phyloP scores from a whole-genome alignment of 108 stramenopile species.

The Skeletonema menzelii region DNA sequence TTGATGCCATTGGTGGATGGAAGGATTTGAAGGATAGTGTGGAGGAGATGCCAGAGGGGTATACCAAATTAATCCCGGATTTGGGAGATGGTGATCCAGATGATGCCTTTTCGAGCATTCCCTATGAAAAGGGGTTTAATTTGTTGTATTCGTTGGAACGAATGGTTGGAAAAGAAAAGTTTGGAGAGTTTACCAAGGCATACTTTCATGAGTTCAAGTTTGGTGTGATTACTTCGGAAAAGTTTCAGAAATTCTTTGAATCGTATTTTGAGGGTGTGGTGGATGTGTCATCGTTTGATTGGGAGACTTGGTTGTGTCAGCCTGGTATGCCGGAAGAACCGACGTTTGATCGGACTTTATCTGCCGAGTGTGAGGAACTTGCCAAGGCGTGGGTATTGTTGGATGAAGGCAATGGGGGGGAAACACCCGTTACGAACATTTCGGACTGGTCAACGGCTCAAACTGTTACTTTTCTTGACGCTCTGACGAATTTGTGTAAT shows the following conservation, averaged over 20 bases:
- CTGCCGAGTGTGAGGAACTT: conserved; percentile 66
- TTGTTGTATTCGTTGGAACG: conserved; percentile 85
- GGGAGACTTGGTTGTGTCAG: conserved; percentile 83
- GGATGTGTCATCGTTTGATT: conserved; percentile 60
- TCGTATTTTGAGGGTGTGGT: conserved; percentile 49
- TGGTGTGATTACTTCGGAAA: conserved; percentile 71
- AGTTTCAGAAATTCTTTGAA: conserved; percentile 81
- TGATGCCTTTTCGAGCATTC: conserved; percentile 89
- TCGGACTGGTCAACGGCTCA: conserved; percentile 83
- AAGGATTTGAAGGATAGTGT: conserved; percentile 67
- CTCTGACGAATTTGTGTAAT: conserved; percentile 30
- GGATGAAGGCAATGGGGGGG: conserved; percentile 32
- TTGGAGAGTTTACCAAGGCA: conserved; percentile 86
- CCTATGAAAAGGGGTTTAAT: conserved; percentile 90
- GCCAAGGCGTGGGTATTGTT: conserved; percentile 70
- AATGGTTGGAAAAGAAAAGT: conserved; percentile 76
- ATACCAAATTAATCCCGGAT: conserved; percentile 77
- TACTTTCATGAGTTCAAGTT: conserved; percentile 83
- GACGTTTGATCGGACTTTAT: conserved; percentile 74
- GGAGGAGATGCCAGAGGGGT: conserved; percentile 56
- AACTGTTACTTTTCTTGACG: conserved; percentile 88
- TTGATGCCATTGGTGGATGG: conserved; percentile 86
- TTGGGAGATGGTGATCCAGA: conserved; percentile 94
- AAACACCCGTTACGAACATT: conserved; percentile 46
- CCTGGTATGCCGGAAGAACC: conserved; percentile 88